A percentile compares a stretch with the other conserved stretches of the same genome.
These are phyloP conservation scores for Penicillium manginii DNA, from an alignment of 495 filamentous ascomycete species.

Conservation along the genomic window DNA sequence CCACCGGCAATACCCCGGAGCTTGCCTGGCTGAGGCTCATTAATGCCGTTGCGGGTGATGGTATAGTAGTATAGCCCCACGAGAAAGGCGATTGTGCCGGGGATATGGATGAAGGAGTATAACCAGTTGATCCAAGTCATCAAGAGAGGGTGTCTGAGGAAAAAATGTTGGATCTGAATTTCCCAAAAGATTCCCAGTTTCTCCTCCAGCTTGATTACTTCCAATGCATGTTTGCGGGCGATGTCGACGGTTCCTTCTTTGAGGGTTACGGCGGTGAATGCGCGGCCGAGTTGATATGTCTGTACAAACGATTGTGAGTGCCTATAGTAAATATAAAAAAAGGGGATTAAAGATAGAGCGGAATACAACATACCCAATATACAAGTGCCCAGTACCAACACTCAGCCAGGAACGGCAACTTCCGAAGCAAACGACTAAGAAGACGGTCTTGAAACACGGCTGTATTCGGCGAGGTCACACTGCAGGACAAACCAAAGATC, in stretches of 20 bases:
- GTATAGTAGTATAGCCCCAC: constrained; percentile 71
- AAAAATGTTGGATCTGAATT: constrained; percentile 55
- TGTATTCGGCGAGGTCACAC: constrained; percentile 60
- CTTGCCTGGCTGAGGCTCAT: constrained; percentile 42
- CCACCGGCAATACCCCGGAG: constrained; percentile 36
- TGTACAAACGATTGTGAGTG: constrained; percentile 22
- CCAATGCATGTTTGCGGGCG: constrained; percentile 60
- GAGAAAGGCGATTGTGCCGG: constrained; percentile 72
- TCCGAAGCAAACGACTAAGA: constrained; percentile 62
- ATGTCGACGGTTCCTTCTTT: constrained; percentile 60
- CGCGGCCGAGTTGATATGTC: constrained; percentile 67
- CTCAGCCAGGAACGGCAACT: constrained; percentile 77
- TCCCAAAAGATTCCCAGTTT: constrained; percentile 61
- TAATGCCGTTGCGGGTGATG: constrained; percentile 50
- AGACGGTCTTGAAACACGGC: constrained; percentile 54
- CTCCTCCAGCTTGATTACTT: constrained; percentile 59
- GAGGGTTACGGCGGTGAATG: constrained; percentile 63
- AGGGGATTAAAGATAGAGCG: no score
- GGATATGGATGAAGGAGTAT: constrained; percentile 84
- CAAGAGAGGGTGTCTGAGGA: constrained; percentile 45
- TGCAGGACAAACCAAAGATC: constrained; percentile 33
- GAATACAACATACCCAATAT: constrained; percentile 55
- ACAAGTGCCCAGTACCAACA: constrained; percentile 81
- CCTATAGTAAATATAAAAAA: no score
- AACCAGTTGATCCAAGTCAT: constrained; percentile 63